Conservation (phyloP, 805 yeast genomes). For the Candida ovalis region DNA sequence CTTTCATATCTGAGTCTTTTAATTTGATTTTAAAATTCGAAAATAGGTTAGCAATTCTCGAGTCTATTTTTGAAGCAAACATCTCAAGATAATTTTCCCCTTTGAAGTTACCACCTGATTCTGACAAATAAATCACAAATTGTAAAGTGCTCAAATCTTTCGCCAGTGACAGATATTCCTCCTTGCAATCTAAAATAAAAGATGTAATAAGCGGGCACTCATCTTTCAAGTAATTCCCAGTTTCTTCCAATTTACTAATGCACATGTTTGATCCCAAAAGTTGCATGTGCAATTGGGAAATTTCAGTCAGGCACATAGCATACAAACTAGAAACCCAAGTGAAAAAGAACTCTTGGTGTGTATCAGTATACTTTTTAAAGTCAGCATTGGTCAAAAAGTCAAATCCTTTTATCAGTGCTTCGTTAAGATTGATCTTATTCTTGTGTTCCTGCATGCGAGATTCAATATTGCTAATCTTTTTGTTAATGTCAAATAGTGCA, state of each 20-base stretch:
- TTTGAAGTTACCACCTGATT: constrained; percentile 8
- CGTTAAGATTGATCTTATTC: constrained; percentile 8
- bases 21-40: constrained; percentile 9
- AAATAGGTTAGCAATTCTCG: constrained; percentile 15
- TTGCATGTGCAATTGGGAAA: constrained; percentile 24
- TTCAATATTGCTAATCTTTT: constrained; percentile 15
- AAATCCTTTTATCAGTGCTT: constrained; percentile 7
- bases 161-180: constrained; percentile 21
- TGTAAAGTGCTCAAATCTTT: constrained; percentile 24
- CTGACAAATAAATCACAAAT: constrained; percentile 26
- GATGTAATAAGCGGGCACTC: constrained; percentile 18
- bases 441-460: constrained; percentile 6
- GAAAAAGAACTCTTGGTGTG: constrained; percentile 22
- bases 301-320: constrained; percentile 25
- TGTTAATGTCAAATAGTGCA: constrained; percentile 16
- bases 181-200: constrained; percentile 22
- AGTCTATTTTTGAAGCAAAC: constrained; percentile 20
- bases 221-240: constrained; percentile 19
- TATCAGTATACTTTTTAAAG: constrained; percentile 7
- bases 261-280: constrained; percentile 24
- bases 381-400: constrained; percentile 9
- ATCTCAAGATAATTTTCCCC: constrained; percentile 13
- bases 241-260: constrained; percentile 20
- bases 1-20: constrained; percentile 4
- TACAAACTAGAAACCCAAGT: constrained; percentile 29